Evolutionary conservation across 1,139 yeast genomes (phyloP).

Genomic region (Suhomyces wounanorum): DNA sequence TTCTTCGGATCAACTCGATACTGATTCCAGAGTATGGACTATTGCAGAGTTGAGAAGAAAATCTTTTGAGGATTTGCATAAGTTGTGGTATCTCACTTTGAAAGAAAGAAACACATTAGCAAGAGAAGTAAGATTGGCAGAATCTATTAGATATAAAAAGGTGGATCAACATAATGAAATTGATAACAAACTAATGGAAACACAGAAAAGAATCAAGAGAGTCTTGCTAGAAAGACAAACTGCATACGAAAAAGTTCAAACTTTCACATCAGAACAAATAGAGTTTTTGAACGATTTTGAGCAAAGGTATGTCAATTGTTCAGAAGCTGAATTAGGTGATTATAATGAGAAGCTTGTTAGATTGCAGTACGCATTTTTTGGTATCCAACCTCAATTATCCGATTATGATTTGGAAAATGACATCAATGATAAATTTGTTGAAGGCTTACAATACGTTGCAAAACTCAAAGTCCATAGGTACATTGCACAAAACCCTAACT

Average conservation of each 20-base stretch:
- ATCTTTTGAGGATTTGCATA: conserved; percentile 88
- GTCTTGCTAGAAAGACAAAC: conserved; percentile 85
- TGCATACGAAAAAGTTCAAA: conserved; percentile 64
- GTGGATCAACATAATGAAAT: conserved; percentile 30
- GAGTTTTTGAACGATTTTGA: conserved; percentile 60
- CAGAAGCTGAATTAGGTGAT: conserved; percentile 56
- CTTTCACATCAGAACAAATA: conserved; percentile 46
- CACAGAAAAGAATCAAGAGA: conserved; percentile 68
- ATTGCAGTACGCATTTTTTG: conserved; percentile 78
- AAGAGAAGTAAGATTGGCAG: conserved; percentile 63
- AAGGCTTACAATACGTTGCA: conserved; percentile 70
- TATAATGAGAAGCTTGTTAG: conserved; percentile 72
- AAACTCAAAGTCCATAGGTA: conserved; percentile 56
- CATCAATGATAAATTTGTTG: conserved; percentile 54
- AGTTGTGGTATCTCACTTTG: conserved; percentile 83
- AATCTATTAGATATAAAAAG: conserved; percentile 30
- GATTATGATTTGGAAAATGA: conserved; percentile 53
- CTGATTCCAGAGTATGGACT: conserved; percentile 77
- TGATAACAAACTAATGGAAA: conserved; percentile 40
- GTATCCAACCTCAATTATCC: conserved; percentile 57
- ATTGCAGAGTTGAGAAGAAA: conserved; percentile 88
- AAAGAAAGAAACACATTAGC: conserved; percentile 80
- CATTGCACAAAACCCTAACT: conserved; percentile 21
- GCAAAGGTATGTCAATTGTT: conserved; percentile 57
- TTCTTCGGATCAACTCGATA: conserved; percentile 54